Conservation (phyloP, 1,139 yeast species). For the Taphrina populina region DNA sequence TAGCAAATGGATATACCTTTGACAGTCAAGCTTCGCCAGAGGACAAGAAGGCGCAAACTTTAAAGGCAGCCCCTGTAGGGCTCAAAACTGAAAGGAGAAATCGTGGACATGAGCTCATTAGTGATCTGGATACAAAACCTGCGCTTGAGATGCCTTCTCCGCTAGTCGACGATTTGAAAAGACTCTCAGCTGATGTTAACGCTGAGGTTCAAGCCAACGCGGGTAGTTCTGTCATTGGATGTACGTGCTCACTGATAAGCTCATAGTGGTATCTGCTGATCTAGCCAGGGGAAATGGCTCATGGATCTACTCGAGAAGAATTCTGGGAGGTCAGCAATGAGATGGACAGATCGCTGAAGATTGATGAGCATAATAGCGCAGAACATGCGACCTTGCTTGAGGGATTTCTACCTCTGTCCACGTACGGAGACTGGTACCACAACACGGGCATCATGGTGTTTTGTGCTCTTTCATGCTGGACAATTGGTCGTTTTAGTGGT, state of each 20-base stretch:
- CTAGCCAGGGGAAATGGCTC: slow-evolving; percentile 29
- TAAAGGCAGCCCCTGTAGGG: slow-evolving; percentile 25
- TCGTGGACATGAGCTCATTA: slow-evolving; percentile 9
- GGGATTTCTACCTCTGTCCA: slow-evolving; percentile 10
- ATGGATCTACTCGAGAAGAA: slow-evolving; percentile 17
- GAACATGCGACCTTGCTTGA: slow-evolving; percentile 20
- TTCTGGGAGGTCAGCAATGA: background rate
- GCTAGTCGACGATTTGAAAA: too few species aligned
- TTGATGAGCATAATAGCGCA: background rate
- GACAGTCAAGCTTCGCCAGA: slow-evolving; percentile 12
- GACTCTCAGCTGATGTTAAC: too few species aligned
- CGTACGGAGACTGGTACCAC: slow-evolving; percentile 94
- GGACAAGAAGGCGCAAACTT: slow-evolving; percentile 24
- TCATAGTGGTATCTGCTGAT: too few species aligned
- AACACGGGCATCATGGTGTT: slow-evolving; percentile 65
- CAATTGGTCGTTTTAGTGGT: slow-evolving; percentile 73
- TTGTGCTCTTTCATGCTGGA: slow-evolving; percentile 71
- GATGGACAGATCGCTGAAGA: background rate
- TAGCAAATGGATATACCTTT: slow-evolving; percentile 18
- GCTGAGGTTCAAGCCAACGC: too few species aligned
- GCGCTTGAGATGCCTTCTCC: slow-evolving; percentile 11
- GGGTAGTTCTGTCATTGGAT: slow-evolving; percentile 5
- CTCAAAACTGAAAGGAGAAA: slow-evolving; percentile 16
- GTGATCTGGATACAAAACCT: slow-evolving; percentile 3
- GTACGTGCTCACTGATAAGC: background rate